These are phyloP conservation scores for Agarophyton chilense DNA, from an alignment of 23 red algal species.

Conservation along the genomic window DNA sequence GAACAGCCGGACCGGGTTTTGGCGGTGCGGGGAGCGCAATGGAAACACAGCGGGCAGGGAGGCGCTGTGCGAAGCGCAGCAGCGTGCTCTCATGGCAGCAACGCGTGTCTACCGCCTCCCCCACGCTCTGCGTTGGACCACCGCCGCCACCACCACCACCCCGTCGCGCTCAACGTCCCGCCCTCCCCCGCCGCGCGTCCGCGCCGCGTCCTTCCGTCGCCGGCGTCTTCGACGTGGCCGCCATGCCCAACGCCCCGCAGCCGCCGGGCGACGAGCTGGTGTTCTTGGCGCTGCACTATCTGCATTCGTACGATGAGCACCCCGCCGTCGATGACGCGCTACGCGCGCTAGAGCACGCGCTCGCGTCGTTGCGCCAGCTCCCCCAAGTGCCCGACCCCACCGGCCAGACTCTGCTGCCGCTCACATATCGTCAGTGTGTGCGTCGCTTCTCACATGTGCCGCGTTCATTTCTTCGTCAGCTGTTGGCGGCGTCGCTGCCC, in stretches of 20 bases:
- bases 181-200: background rate
- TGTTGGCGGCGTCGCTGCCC: constrained; percentile 13
- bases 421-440: constrained; percentile 38
- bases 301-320: constrained; percentile 35
- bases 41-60: too few species aligned
- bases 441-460: constrained; percentile 38
- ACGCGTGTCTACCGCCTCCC: background rate
- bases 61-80: background rate
- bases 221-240: background rate
- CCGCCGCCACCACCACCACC: background rate
- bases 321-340: constrained; percentile 43
- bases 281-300: constrained; percentile 55
- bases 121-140: background rate
- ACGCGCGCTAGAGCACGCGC: constrained; percentile 23
- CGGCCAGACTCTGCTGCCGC: background rate
- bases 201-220: background rate
- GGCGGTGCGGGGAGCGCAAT: too few species aligned
- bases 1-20: too few species aligned
- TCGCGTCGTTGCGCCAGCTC: constrained; percentile 1
- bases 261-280: constrained; percentile 44
- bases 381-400: constrained; percentile 25
- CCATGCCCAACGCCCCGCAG: background rate
- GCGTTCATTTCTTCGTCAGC: constrained; percentile 30
- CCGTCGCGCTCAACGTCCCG: background rate
- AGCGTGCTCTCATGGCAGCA: background rate